Evolutionary conservation across 2,329 filamentous ascomycete genomes (phyloP).

Genomic region (Huntiella abstrusa): DNA sequence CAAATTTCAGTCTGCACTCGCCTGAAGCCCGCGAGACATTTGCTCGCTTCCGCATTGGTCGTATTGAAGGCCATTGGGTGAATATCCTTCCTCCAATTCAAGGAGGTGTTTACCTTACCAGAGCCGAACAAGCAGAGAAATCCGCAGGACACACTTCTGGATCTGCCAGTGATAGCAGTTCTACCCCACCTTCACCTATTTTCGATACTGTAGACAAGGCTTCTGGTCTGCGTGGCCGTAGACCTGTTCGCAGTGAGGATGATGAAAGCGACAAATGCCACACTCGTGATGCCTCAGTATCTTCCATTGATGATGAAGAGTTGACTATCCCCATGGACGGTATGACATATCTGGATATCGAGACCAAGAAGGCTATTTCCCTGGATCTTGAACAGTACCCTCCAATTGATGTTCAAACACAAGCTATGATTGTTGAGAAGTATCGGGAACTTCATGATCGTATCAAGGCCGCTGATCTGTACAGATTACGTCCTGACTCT

Average conservation of each 20-base stretch:
- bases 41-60: constrained; percentile 67
- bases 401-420: constrained; percentile 50
- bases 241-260: constrained; percentile 2
- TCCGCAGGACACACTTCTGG: background rate
- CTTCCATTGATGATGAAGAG: constrained; percentile 23
- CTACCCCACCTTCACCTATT: constrained; percentile 30
- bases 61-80: constrained; percentile 60
- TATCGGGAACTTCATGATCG: constrained; percentile 62
- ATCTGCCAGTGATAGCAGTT: constrained; percentile 33
- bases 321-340: constrained; percentile 25
- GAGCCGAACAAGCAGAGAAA: constrained; percentile 3
- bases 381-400: constrained; percentile 68
- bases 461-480: constrained; percentile 58
- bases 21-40: constrained; percentile 55
- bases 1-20: constrained; percentile 53
- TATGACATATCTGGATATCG: constrained; percentile 49
- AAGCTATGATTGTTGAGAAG: constrained; percentile 57
- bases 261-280: background rate
- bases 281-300: constrained; percentile 3
- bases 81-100: constrained; percentile 89
- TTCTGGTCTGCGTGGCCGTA: constrained; percentile 8
- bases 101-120: constrained; percentile 49
- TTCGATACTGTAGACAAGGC: constrained; percentile 23
- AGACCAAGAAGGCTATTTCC: constrained; percentile 55
- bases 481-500: constrained; percentile 63